Conservation (phyloP, 2,329 filamentous ascomycete genomes). For the Ophiocordyceps unilateralis region DNA sequence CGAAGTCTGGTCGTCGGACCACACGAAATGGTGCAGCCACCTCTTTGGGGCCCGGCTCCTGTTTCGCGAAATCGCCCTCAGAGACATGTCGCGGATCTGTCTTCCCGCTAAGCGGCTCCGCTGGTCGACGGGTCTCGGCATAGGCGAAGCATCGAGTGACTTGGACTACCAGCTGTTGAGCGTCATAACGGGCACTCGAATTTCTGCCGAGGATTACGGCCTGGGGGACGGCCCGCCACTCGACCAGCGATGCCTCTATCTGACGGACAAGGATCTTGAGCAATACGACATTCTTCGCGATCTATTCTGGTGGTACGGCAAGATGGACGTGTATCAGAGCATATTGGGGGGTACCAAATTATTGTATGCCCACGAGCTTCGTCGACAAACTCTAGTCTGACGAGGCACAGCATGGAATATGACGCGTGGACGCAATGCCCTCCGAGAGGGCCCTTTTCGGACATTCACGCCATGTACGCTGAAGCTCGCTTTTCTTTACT, state of each 20-base stretch:
- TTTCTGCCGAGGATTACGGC: slow-evolving; percentile 21
- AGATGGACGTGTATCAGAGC: slow-evolving; percentile 86
- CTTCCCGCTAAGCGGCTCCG: slow-evolving; percentile 39
- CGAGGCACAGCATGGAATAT: slow-evolving; percentile 50
- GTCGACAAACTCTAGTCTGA: slow-evolving; percentile 6
- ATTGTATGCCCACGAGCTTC: slow-evolving; percentile 43
- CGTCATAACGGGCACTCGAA: slow-evolving; percentile 20
- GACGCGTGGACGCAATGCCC: slow-evolving; percentile 72
- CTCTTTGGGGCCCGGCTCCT: slow-evolving; percentile 70
- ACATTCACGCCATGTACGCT: slow-evolving; percentile 51
- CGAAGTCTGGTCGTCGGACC: slow-evolving; percentile 87
- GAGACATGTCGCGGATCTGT: slow-evolving; percentile 52
- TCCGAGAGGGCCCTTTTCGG: slow-evolving; percentile 65
- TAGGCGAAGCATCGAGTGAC: slow-evolving; percentile 16
- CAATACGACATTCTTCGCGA: slow-evolving; percentile 70
- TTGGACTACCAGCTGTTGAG: slow-evolving; percentile 24
- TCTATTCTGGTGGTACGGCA: slow-evolving; percentile 89
- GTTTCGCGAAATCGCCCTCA: slow-evolving; percentile 66
- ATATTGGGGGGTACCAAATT: slow-evolving; percentile 71
- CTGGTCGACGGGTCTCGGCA: slow-evolving; percentile 7
- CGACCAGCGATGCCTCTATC: slow-evolving; percentile 6
- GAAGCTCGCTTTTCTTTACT: neutral
- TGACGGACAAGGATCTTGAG: slow-evolving; percentile 49
- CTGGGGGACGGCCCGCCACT: slow-evolving; percentile 12
- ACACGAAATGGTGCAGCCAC: slow-evolving; percentile 91